These are phyloP conservation scores for Rhodotorula mucilaginosa DNA, from an alignment of 1,284 basidiomycete genomes.

Conservation along the genomic window DNA sequence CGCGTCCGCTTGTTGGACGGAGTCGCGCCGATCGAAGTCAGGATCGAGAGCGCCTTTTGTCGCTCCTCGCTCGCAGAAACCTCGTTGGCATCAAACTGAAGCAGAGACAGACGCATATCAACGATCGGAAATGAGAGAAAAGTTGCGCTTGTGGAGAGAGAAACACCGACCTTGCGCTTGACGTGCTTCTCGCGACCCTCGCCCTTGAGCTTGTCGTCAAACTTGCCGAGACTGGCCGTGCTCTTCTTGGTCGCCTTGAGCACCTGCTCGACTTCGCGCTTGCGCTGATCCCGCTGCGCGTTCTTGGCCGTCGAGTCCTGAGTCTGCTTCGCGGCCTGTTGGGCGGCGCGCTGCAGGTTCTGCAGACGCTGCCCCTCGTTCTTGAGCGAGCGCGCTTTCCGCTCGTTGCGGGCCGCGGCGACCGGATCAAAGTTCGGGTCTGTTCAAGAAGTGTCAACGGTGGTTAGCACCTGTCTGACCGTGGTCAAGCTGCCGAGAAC, in stretches of 20 bases:
- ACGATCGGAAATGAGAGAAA: background rate
- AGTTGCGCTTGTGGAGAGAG: constrained; percentile 2
- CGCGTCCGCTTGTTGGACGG: constrained; percentile 61
- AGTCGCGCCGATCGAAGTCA: constrained; percentile 70
- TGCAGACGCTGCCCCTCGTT: constrained; percentile 77
- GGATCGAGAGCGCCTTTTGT: constrained; percentile 66
- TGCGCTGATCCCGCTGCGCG: constrained; percentile 58
- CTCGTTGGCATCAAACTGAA: constrained; percentile 77
- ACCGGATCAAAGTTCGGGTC: constrained; percentile 72
- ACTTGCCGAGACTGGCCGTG: constrained; percentile 84
- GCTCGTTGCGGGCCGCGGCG: constrained; percentile 68
- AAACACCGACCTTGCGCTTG: constrained; percentile 77
- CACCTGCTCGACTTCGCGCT: constrained; percentile 71
- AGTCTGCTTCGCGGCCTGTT: constrained; percentile 38
- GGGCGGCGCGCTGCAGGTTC: constrained; percentile 67
- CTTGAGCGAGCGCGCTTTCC: constrained; percentile 77
- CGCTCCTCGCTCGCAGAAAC: constrained; percentile 66
- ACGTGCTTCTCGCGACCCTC: constrained; percentile 83
- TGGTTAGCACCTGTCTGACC: background rate
- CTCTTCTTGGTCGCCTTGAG: constrained; percentile 75
- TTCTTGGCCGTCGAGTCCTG: constrained; percentile 16
- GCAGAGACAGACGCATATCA: background rate
- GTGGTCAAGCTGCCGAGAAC: background rate
- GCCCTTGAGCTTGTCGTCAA: constrained; percentile 83
- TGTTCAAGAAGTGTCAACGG: constrained; percentile 42